Conservation (phyloP, 805 yeast species). For the Kodamaea neixiangensis region DNA sequence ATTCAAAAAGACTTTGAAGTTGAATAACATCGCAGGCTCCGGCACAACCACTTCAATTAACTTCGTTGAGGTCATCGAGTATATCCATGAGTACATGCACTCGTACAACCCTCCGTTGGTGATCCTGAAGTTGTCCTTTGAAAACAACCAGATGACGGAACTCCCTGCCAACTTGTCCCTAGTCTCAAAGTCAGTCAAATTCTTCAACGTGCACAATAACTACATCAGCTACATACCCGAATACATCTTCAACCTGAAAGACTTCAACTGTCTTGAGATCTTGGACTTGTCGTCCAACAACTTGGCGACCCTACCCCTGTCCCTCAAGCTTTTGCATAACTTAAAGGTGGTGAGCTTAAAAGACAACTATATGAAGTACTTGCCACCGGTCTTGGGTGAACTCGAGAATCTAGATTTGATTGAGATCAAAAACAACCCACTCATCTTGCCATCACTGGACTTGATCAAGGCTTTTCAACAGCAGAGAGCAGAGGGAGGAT, state of each 20-base stretch:
- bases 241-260: constrained; percentile 20
- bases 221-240: constrained; percentile 54
- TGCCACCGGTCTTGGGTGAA: constrained; percentile 55
- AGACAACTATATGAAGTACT: constrained; percentile 54
- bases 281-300: constrained; percentile 64
- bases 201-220: constrained; percentile 69
- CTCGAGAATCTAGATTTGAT: constrained; percentile 55
- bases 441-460: constrained; percentile 48
- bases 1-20: constrained; percentile 16
- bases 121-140: constrained; percentile 53
- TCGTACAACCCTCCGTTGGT: constrained; percentile 16
- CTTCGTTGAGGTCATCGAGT: constrained; percentile 14
- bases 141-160: constrained; percentile 48
- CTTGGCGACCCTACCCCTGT: constrained; percentile 47
- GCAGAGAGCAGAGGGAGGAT: constrained; percentile 43
- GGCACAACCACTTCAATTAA: neutral
- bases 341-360: constrained; percentile 63
- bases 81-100: constrained; percentile 15
- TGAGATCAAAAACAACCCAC: constrained; percentile 65
- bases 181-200: constrained; percentile 48
- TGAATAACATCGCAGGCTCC: constrained; percentile 8
- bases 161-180: constrained; percentile 51
- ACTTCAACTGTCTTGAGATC: constrained; percentile 53
- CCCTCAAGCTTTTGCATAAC: constrained; percentile 32
- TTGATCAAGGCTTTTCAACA: constrained; percentile 34